Evolutionary conservation across 1,284 basidiomycete genomes (phyloP).

Genomic region (Malassezia slooffiae): DNA sequence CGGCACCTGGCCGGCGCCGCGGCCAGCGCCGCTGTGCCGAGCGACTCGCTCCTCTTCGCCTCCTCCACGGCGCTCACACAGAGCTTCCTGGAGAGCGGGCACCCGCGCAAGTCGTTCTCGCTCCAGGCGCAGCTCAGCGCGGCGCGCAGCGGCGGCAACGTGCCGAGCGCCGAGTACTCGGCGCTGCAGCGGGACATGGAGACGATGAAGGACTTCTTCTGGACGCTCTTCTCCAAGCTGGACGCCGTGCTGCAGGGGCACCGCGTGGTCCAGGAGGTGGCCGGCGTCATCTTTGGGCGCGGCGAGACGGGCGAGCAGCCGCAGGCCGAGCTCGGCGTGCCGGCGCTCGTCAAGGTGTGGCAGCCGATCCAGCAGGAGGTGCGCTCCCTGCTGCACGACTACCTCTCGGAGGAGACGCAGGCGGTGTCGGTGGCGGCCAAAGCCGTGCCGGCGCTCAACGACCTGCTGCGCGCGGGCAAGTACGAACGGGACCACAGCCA

Average conservation of each 20-base stretch:
- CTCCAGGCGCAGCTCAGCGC: conserved; percentile 7
- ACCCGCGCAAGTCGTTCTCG: conserved; percentile 21
- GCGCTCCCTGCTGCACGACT: conserved; percentile 73
- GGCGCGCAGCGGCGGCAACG: conserved; percentile 14
- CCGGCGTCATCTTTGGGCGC: conserved; percentile 24
- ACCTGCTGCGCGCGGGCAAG: conserved; percentile 55
- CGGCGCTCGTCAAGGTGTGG: conserved; percentile 71
- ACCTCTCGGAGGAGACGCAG: conserved; percentile 77
- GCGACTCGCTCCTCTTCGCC: conserved; percentile 51
- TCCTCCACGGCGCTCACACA: conserved; percentile 20
- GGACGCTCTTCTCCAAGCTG: conserved; percentile 93
- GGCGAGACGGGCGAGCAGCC: conserved; percentile 15
- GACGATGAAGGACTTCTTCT: conserved; percentile 69
- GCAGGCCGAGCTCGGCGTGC: conserved; percentile 15
- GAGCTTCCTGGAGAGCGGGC: conserved; percentile 11
- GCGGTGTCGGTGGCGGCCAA: conserved; percentile 62
- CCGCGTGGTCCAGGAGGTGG: conserved; percentile 78
- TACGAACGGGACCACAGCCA: conserved; percentile 31
- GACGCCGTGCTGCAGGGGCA: conserved; percentile 90
- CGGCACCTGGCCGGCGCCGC: conserved; percentile 55
- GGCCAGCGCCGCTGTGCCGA: conserved; percentile 55
- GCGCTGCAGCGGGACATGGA: conserved; percentile 37
- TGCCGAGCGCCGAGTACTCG: conserved; percentile 25
- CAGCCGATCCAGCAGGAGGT: conserved; percentile 71
- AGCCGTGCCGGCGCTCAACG: conserved; percentile 83